Evolutionary conservation across 495 filamentous ascomycete genomes (phyloP), one percentile per base, ranked within the genome.

Genomic region (Letharia columbiana): DNA sequence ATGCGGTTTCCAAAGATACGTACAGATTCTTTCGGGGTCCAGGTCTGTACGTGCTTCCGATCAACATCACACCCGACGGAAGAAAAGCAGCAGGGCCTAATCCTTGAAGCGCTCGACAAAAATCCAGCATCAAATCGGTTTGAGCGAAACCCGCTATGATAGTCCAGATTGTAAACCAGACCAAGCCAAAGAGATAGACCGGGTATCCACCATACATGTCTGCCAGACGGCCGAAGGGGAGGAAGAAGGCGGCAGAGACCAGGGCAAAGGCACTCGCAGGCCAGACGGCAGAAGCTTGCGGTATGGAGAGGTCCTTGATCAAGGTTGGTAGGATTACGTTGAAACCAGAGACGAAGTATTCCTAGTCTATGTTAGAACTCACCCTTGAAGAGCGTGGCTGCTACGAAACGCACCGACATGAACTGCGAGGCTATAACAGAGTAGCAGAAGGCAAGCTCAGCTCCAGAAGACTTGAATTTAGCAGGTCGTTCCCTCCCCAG

Each of bases 261-360:
- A 96, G 80, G 10, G 89, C 88, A 67, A 93, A 87, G 33, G 91
- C 87, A 60, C 81, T 87, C 5, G 91, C 86, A 0, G 91, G 91
- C 91, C 91, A 96, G 37, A 88, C 90, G 9, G 81, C 79, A 1
- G 86, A 83, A 3, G 80, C 76, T 17, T 79, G 71, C 0, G 89
- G 85, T 47, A 95, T 91, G 13, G 84, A 56, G 5, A 95, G 79
- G 31, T 86, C 81, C 20, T 75, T 70, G 37, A 84, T 77, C 13
- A 96, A 70, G 0, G 84, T 84, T 12, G 91, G 91, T 3, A 92
- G 76, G 61, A 96, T 80, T 68, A 95, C 84, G 70, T 90, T 93
- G 75, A 92, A 96, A 57, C 91, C 91, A 52, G 88, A 91, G 45
- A 93, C 86, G 72, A 91, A 92, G 75, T 90, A 96, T 78, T 95